phyloP scores from a whole-genome alignment of 768 basidiomycete genomes.

The Cyathus striatus region DNA sequence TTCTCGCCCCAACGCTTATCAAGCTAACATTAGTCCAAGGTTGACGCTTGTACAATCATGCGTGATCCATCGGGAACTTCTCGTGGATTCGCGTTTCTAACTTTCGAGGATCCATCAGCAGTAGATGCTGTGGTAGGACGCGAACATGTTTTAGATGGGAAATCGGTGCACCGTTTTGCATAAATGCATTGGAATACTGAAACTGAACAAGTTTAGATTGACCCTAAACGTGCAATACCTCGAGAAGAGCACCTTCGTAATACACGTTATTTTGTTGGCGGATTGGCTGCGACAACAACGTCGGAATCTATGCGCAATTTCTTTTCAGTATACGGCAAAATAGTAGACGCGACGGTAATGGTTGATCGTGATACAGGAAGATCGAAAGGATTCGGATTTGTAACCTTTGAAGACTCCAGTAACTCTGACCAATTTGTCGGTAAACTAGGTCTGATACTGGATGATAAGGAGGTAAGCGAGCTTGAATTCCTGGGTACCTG shows the following conservation, averaged over 20 bases:
- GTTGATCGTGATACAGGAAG: slow-evolving; percentile 70
- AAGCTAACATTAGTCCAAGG: slow-evolving; percentile 27
- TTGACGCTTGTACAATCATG: slow-evolving; percentile 85
- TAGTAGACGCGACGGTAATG: slow-evolving; percentile 85
- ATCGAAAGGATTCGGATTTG: slow-evolving; percentile 83
- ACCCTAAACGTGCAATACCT: slow-evolving; percentile 85
- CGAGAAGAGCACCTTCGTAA: slow-evolving; percentile 73
- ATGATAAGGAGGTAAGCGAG: slow-evolving; percentile 65
- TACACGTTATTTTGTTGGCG: slow-evolving; percentile 80
- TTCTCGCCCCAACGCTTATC: slow-evolving; percentile 4
- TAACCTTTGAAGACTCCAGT: slow-evolving; percentile 69
- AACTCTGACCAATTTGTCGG: slow-evolving; percentile 65
- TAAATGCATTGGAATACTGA: neutral
- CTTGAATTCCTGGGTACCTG: neutral
- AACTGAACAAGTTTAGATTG: slow-evolving; percentile 48
- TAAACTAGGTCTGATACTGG: slow-evolving; percentile 61
- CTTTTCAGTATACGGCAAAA: slow-evolving; percentile 70
- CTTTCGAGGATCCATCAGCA: slow-evolving; percentile 63
- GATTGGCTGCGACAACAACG: slow-evolving; percentile 61
- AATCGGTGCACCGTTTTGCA: slow-evolving; percentile 43
- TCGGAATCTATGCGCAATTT: slow-evolving; percentile 68
- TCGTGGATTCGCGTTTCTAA: slow-evolving; percentile 81
- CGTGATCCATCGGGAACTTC: slow-evolving; percentile 72
- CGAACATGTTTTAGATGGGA: slow-evolving; percentile 74
- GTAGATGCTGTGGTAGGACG: slow-evolving; percentile 62